Evolutionary conservation across 2,329 filamentous ascomycete genomes (phyloP).

Genomic region (Dactylonectria macrodidyma): DNA sequence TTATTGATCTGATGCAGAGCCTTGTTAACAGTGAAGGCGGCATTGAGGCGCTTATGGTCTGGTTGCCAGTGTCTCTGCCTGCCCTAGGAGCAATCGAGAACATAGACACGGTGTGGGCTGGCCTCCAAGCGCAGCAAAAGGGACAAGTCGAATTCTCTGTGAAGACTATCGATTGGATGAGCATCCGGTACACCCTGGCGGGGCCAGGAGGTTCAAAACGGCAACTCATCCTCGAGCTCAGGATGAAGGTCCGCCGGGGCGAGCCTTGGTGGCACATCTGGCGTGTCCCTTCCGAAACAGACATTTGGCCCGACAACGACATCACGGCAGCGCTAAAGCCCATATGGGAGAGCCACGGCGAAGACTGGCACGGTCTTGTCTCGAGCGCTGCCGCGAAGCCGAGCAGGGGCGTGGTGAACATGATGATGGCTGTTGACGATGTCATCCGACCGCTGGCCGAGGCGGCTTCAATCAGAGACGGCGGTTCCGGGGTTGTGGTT

Average conservation of each 20-base stretch:
- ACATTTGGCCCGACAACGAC: conserved; percentile 48
- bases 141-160: conserved; percentile 67
- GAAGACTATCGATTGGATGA: conserved; percentile 70
- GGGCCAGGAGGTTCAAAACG: conserved; percentile 44
- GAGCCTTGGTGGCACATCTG: conserved; percentile 67
- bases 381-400: conserved; percentile 62
- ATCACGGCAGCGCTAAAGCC: conserved; percentile 59
- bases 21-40: conserved; percentile 69
- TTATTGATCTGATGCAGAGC: conserved; percentile 70
- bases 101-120: conserved; percentile 70
- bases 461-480: conserved; percentile 12
- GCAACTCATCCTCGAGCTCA: conserved; percentile 67
- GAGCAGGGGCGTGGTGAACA: conserved; percentile 58
- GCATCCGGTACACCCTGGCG: conserved; percentile 66
- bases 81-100: conserved; percentile 73
- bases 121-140: conserved; percentile 57
- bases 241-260: conserved; percentile 63
- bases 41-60: conserved; percentile 68
- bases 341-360: conserved; percentile 62
- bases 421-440: conserved; percentile 65
- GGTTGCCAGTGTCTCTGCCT: conserved; percentile 73
- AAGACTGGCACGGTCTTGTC: conserved; percentile 64
- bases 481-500: conserved; percentile 37
- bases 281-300: conserved; percentile 48
- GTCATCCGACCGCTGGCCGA: conserved; percentile 55